Percentiles rank a stretch among this genome's conserved stretches.
These are phyloP conservation scores for Cavenderia fasciculata DNA, from an alignment of 78 protist species.

Conservation along the genomic window DNA sequence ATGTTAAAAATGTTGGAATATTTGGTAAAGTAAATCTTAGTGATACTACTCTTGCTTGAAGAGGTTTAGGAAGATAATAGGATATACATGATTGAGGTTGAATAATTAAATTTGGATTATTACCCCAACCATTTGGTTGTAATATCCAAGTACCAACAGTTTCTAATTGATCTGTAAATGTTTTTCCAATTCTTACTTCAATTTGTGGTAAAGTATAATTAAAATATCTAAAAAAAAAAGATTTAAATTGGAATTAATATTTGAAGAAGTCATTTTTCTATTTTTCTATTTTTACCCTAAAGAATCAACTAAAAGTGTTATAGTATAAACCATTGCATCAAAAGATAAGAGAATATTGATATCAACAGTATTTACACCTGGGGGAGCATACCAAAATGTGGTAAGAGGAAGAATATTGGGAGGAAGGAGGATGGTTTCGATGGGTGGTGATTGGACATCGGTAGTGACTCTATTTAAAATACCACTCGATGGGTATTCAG, in stretches of 20 bases:
- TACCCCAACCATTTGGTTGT: conserved; percentile 77
- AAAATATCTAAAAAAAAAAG: no score
- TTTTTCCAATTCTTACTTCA: conserved; percentile 2
- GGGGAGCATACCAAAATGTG: conserved; percentile 61
- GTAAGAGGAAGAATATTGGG: conserved; percentile 41
- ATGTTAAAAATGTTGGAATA: conserved; percentile 43
- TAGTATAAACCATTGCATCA: conserved; percentile 56
- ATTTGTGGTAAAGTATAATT: conserved; percentile 38
- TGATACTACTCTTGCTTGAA: conserved; percentile 48
- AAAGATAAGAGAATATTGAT: background rate
- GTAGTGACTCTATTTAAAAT: background rate
- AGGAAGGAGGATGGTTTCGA: conserved; percentile 46
- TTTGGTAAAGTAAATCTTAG: conserved; percentile 39
- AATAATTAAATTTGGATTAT: conserved; percentile 46
- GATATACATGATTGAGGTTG: conserved; percentile 77
- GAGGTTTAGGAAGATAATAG: conserved; percentile 32
- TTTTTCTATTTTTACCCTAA: no score
- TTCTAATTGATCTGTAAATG: conserved; percentile 8
- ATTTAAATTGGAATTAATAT: no score
- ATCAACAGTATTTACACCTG: conserved; percentile 20
- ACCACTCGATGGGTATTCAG: conserved; percentile 53
- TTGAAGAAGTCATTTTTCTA: no score
- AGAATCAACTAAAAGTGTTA: conserved; percentile 35
- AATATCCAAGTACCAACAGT: conserved; percentile 51
- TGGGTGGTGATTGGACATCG: conserved; percentile 39